Evolutionary conservation across 371 early-diverging fungal species (phyloP), one percentile per base, ranked within the genome.

Genomic region (Mucor circinelloides): DNA sequence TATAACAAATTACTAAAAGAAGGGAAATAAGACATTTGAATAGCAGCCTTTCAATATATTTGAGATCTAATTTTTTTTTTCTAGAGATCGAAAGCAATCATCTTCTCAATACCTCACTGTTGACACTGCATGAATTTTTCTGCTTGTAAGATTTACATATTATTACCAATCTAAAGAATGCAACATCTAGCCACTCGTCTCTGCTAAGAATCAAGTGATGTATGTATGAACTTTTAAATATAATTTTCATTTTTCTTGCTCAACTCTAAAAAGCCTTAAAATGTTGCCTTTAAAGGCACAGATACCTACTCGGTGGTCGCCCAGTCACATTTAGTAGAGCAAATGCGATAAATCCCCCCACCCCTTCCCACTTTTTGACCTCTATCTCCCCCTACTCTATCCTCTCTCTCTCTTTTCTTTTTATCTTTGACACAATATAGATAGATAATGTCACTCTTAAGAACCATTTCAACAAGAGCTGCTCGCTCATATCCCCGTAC

Each of bases 361-460:
- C 55, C 56, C 55, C n/a, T 42, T 55, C 42, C 42, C 56, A 30
- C 27, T 21, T 60, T 48, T 60, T 60, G 17, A 23, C 38, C 36
- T 30, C 15, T 42, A 38, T 48, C 36, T 52, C 32, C 34, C 63
- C 28, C 48, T 54, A 38, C 31, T 27, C 23, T 31, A 21, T 19
- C 25, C 19, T 31, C 27, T 27, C 54, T 54, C n/a, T 63, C 32
- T 50, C 27, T n/a, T 42, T 2, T 55, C 36, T 57, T 28, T 56
- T 3, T 40, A 31, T 27, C 44, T 55, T 28, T 30, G n/a, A 28
- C 42, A 30, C 38, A 40, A 19, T 28, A 21, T 54, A 27, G 21
- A 13, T 36, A 36, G 30, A 28, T 13, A 4, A 66, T 68, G 68
- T 63, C 68, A 10, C 63, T 68, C 30, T 68, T 68, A 58, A 46